These are phyloP conservation scores for Pythium phragmitis DNA, from an alignment of 352 stramenopile genomes.

Conservation along the genomic window DNA sequence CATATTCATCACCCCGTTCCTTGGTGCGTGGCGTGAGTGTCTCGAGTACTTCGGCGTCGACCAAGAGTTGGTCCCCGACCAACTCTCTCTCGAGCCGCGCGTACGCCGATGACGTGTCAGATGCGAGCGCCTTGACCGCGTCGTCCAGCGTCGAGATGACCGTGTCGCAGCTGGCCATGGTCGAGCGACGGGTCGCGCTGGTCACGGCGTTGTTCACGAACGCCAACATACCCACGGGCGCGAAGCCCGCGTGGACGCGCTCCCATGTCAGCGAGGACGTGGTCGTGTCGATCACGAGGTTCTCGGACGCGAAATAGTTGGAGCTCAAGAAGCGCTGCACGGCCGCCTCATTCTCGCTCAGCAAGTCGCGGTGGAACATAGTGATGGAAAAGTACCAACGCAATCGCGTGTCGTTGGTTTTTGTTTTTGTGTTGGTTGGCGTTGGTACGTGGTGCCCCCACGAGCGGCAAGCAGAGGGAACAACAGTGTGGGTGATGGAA, in stretches of 20 bases:
- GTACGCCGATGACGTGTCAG: conserved; percentile 53
- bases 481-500: too few species aligned
- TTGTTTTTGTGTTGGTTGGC: not conserved
- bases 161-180: conserved; percentile 47
- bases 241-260: conserved; percentile 19
- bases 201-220: conserved; percentile 23
- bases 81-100: conserved; percentile 56
- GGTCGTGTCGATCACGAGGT: conserved; percentile 19
- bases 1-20: conserved; percentile 66
- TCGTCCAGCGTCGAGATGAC: conserved; percentile 61
- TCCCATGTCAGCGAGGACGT: conserved; percentile 26
- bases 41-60: conserved; percentile 70
- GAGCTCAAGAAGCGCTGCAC: conserved; percentile 26
- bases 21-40: conserved; percentile 65
- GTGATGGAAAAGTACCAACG: not conserved
- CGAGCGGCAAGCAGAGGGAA: too few species aligned
- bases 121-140: conserved; percentile 52
- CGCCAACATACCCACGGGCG: conserved; percentile 21
- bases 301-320: conserved; percentile 27
- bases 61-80: conserved; percentile 50
- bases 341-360: conserved; percentile 19
- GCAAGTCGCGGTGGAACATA: conserved; percentile 21
- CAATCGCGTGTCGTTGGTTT: conserved; percentile 1
- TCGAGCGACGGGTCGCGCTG: conserved; percentile 45
- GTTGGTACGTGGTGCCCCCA: not conserved